phyloP scores from a whole-genome alignment of 495 filamentous ascomycete species.

The Aspergillus baeticus region DNA sequence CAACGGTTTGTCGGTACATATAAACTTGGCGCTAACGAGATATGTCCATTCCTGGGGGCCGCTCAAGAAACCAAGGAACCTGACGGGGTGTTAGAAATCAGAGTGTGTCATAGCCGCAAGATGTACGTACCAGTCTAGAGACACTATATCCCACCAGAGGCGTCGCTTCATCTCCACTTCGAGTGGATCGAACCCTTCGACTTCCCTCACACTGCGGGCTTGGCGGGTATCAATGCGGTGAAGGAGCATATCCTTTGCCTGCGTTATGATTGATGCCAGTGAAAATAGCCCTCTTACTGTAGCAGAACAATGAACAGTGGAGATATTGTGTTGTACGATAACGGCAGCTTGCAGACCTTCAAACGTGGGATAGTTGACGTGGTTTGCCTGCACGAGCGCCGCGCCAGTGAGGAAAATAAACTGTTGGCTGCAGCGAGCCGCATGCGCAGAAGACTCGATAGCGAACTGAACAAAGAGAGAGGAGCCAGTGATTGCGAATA shows the following conservation, averaged over 20 bases:
- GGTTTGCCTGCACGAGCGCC: slow-evolving; percentile 35
- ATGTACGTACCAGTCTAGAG: slow-evolving; percentile 43
- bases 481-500: slow-evolving; percentile 40
- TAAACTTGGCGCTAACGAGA: slow-evolving; percentile 41
- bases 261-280: slow-evolving; percentile 30
- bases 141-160: slow-evolving; percentile 47
- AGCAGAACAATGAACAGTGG: slow-evolving; percentile 24
- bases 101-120: neutral
- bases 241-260: slow-evolving; percentile 45
- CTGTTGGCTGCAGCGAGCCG: slow-evolving; percentile 29
- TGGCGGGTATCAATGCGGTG: slow-evolving; percentile 38
- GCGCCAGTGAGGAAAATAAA: slow-evolving; percentile 31
- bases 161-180: slow-evolving; percentile 39
- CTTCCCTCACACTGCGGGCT: slow-evolving; percentile 14
- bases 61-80: slow-evolving; percentile 35
- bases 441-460: slow-evolving; percentile 24
- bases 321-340: slow-evolving; percentile 35
- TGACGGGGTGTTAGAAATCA: slow-evolving; percentile 1
- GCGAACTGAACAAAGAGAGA: slow-evolving; percentile 35
- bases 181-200: slow-evolving; percentile 18
- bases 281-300: slow-evolving; percentile 34
- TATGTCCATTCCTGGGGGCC: slow-evolving; percentile 54
- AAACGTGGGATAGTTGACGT: slow-evolving; percentile 35
- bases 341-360: slow-evolving; percentile 48
- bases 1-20: slow-evolving; percentile 39